A percentile compares a stretch with the other conserved stretches of the same genome.
Conservation (phyloP, 176 grass and related monocot genomes). For the Aegilops longissima region DNA sequence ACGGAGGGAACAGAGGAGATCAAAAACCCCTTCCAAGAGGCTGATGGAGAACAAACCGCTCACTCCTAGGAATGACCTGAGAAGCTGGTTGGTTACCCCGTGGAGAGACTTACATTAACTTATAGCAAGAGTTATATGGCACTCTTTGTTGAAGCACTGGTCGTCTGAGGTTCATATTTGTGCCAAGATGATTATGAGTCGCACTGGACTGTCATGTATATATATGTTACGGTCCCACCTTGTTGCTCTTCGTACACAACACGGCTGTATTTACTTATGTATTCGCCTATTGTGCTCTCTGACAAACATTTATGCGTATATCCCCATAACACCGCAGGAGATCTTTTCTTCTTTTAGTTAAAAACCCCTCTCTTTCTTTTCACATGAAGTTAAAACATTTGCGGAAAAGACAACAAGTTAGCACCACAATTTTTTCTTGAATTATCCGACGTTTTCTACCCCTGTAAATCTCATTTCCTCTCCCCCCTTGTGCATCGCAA, state of each 20-base stretch:
- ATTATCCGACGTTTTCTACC: too few species aligned
- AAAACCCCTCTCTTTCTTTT: too few species aligned
- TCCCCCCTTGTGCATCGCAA: too few species aligned
- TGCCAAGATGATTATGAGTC: neutral
- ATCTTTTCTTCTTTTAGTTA: too few species aligned
- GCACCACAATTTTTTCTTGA: too few species aligned
- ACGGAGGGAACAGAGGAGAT: conserved; percentile 78
- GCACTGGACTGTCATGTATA: neutral
- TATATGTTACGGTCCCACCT: neutral
- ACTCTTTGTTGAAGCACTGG: neutral
- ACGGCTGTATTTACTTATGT: neutral
- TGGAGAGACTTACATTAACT: neutral
- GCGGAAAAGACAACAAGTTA: too few species aligned
- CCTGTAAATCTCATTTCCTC: too few species aligned
- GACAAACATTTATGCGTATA: too few species aligned
- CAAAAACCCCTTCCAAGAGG: conserved; percentile 61
- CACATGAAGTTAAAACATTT: too few species aligned
- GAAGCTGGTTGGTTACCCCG: neutral
- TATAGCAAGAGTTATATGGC: neutral
- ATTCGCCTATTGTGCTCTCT: too few species aligned
- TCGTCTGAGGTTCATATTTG: neutral
- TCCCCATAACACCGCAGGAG: too few species aligned
- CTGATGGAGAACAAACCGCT: conserved; percentile 48
- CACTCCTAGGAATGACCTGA: neutral
- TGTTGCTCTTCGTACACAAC: too few species aligned